Evolutionary conservation across 2,329 filamentous ascomycete species (phyloP), one percentile per base, ranked within the genome.

Genomic region (Trichoderma sp.): DNA sequence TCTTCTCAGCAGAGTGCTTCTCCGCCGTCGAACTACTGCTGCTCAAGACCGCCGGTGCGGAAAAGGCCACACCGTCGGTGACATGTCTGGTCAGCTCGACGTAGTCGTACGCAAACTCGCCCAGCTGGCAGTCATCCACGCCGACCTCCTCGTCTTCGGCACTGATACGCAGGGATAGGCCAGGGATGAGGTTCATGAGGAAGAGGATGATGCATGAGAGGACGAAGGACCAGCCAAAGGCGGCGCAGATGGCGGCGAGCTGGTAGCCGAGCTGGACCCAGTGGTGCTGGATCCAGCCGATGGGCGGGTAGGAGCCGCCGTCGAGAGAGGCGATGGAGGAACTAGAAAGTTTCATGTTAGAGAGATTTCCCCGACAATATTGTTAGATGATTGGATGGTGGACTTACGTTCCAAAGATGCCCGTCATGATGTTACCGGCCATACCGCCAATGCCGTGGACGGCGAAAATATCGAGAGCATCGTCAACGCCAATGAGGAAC

Each of bases 401-500:
- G 17, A 83, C 84, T 76, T 78, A 87, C 84, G 90, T 88, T 72
- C 87, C 91, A 76, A 94, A 93, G 70, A 94, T 80, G 71, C 89
- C 92, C 67, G 92, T 94, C 79, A 92, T 84, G 69, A 93, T 79
- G 74, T 96, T 91, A 60, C 93, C 93, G 68, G 90, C 84, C 71
- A 95, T 92, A 72, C 93, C 93, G 58, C 93, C 92, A 71, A 96
- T 82, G 75, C 87, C 92, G 86, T 97, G 93, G 80, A 95, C 92
- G 72, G 93, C 93, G 80, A 97, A 95, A 74, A 97, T 89, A 82
- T 97, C 93, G 80, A 97, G 91, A 6, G 91, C 90, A 76, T 97
- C 93, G 74, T 97, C 93, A 67, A 96, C 89, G 70, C 89, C 89
- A 75, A 96, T 84, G 58, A 85, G 64, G 74, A 87, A 90, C 89